Percentiles rank a stretch among this genome's conserved stretches.
phyloP scores from a whole-genome alignment of 1,284 basidiomycete genomes.

The Boletus holoroseus region DNA sequence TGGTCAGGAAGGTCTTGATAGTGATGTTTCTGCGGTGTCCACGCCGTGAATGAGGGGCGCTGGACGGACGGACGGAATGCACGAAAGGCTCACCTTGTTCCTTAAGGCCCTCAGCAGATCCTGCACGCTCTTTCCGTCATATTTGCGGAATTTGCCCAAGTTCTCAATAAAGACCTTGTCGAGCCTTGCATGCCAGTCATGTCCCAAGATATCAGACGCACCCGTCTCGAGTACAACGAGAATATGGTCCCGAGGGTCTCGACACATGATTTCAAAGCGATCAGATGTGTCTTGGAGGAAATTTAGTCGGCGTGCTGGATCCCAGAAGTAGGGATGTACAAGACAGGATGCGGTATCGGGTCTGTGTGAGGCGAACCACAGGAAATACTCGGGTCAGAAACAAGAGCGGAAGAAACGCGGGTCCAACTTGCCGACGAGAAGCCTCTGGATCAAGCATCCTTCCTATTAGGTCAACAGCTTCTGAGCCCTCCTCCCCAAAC shows the following conservation, averaged over 20 bases:
- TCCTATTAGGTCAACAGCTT: slow-evolving; percentile 75
- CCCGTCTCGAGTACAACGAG: slow-evolving; percentile 73
- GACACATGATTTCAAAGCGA: slow-evolving; percentile 95
- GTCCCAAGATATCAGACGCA: slow-evolving; percentile 66
- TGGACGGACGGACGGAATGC: not conserved
- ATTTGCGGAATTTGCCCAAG: slow-evolving; percentile 94
- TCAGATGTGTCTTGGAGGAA: slow-evolving; percentile 98
- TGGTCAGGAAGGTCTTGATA: slow-evolving; percentile 93
- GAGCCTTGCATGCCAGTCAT: slow-evolving; percentile 83
- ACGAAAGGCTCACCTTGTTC: slow-evolving; percentile 71
- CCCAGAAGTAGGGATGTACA: slow-evolving; percentile 97
- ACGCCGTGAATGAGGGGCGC: slow-evolving; percentile 5
- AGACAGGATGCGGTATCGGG: slow-evolving; percentile 85
- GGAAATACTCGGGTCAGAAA: not conserved
- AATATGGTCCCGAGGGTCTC: slow-evolving; percentile 78
- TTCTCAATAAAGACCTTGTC: slow-evolving; percentile 92
- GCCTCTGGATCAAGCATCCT: slow-evolving; percentile 76
- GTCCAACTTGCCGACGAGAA: slow-evolving; percentile 52
- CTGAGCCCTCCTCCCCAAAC: slow-evolving; percentile 87
- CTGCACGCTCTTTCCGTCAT: slow-evolving; percentile 85
- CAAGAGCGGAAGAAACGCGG: not conserved
- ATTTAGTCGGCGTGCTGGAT: slow-evolving; percentile 74
- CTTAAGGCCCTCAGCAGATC: slow-evolving; percentile 89
- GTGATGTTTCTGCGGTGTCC: slow-evolving; percentile 78
- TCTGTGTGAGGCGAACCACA: slow-evolving; percentile 38